These are phyloP conservation scores for Candida ficus DNA, from an alignment of 805 yeast genomes.

Conservation along the genomic window DNA sequence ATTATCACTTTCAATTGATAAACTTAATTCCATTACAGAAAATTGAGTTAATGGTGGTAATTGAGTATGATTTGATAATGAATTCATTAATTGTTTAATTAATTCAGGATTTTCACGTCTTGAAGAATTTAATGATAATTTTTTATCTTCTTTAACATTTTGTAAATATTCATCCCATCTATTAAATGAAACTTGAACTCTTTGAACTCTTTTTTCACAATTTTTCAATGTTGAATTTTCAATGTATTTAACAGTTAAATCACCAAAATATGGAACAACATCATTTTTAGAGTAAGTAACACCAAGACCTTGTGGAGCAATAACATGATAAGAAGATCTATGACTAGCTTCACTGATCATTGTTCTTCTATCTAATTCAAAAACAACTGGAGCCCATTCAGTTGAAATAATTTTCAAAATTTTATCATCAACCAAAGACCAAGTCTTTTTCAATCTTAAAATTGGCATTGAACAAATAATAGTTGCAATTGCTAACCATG, in stretches of 20 bases:
- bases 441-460: constrained; percentile 63
- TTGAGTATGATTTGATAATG: constrained; percentile 40
- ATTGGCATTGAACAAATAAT: constrained; percentile 78
- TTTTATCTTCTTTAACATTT: constrained; percentile 39
- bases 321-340: constrained; percentile 60
- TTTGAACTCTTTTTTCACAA: constrained; percentile 59
- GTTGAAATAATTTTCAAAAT: constrained; percentile 56
- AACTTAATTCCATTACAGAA: constrained; percentile 58
- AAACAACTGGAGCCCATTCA: constrained; percentile 92
- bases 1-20: constrained; percentile 55
- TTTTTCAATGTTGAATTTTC: constrained; percentile 41
- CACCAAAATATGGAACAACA: constrained; percentile 90
- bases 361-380: constrained; percentile 77
- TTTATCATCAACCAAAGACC: constrained; percentile 65
- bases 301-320: constrained; percentile 88
- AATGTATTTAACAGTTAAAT: constrained; percentile 47
- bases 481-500: constrained; percentile 89
- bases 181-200: constrained; percentile 65
- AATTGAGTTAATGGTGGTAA: constrained; percentile 42
- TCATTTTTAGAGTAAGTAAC: constrained; percentile 65
- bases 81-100: constrained; percentile 36
- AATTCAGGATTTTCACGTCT: constrained; percentile 26
- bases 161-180: constrained; percentile 77
- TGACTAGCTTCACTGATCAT: constrained; percentile 52
- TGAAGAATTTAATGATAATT: constrained; percentile 19